Conservation (phyloP, 139 green algal genomes). For the Astrephomene gubernaculifera region DNA sequence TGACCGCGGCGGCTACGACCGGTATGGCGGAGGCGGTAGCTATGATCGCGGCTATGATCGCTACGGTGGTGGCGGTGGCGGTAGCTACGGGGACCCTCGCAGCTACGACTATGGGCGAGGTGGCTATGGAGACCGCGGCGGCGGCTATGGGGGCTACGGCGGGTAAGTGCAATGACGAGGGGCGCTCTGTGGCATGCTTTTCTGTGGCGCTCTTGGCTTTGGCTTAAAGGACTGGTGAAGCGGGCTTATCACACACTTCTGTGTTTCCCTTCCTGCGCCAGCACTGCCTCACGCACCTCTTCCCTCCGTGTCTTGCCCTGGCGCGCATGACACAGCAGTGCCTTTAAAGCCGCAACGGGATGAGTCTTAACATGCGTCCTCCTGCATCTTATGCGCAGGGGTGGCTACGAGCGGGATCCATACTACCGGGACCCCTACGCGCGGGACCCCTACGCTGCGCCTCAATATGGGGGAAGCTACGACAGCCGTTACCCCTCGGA, state of each 20-base stretch:
- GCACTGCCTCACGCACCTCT: too few relatives aligned
- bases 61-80: not conserved
- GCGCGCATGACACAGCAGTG: too few relatives aligned
- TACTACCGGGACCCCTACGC: conserved; percentile 48
- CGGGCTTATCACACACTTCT: too few relatives aligned
- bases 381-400: not conserved
- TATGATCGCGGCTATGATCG: conserved; percentile 27
- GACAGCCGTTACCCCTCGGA: not conserved
- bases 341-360: too few relatives aligned
- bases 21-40: conserved; percentile 30
- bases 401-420: conserved; percentile 39
- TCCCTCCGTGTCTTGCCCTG: too few relatives aligned
- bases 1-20: conserved; percentile 19
- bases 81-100: conserved; percentile 26
- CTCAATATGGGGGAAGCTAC: not conserved
- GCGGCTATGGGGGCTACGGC: not conserved
- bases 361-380: too few relatives aligned
- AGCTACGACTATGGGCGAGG: conserved; percentile 44
- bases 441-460: conserved; percentile 26
- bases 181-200: not conserved
- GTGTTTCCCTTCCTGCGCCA: too few relatives aligned
- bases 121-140: conserved; percentile 32
- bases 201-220: too few relatives aligned
- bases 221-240: too few relatives aligned
- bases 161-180: not conserved